A percentile compares a stretch with the other conserved stretches of the same genome.
phyloP scores from a whole-genome alignment of 352 stramenopile genomes.

The Blastocystis sp. region DNA sequence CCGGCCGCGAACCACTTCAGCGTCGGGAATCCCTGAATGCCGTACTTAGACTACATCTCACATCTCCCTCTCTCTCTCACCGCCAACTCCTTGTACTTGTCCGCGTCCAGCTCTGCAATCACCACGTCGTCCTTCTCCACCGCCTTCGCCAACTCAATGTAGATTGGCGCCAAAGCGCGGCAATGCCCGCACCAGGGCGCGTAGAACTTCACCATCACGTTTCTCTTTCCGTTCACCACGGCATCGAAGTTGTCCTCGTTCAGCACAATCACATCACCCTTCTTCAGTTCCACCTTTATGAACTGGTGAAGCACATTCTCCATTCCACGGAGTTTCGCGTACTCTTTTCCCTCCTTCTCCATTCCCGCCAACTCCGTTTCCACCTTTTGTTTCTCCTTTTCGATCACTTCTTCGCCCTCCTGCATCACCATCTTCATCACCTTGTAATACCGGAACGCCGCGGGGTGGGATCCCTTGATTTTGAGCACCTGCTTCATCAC shows the following conservation, averaged over 20 bases:
- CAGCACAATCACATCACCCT: neutral
- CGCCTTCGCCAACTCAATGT: slow-evolving; percentile 73
- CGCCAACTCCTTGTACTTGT: slow-evolving; percentile 34
- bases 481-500: slow-evolving; percentile 44
- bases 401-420: neutral
- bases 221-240: slow-evolving; percentile 82
- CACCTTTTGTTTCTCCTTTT: neutral
- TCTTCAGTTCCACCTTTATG: neutral
- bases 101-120: slow-evolving; percentile 86
- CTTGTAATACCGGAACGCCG: slow-evolving; percentile 48
- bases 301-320: slow-evolving; percentile 25
- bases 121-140: slow-evolving; percentile 83
- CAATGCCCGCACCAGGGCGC: slow-evolving; percentile 84
- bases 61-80: neutral
- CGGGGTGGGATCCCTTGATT: slow-evolving; percentile 3
- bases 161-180: slow-evolving; percentile 82
- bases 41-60: slow-evolving; percentile 39
- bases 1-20: slow-evolving; percentile 46
- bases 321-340: slow-evolving; percentile 20
- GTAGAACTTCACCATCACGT: slow-evolving; percentile 87
- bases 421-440: slow-evolving; percentile 36
- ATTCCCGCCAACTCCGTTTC: slow-evolving; percentile 1
- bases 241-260: slow-evolving; percentile 73
- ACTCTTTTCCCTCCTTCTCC: slow-evolving; percentile 31
- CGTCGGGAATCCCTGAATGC: slow-evolving; percentile 33